These are phyloP conservation scores for Jatropha curcas DNA, from an alignment of 345 rosid genomes.

Conservation along the genomic window DNA sequence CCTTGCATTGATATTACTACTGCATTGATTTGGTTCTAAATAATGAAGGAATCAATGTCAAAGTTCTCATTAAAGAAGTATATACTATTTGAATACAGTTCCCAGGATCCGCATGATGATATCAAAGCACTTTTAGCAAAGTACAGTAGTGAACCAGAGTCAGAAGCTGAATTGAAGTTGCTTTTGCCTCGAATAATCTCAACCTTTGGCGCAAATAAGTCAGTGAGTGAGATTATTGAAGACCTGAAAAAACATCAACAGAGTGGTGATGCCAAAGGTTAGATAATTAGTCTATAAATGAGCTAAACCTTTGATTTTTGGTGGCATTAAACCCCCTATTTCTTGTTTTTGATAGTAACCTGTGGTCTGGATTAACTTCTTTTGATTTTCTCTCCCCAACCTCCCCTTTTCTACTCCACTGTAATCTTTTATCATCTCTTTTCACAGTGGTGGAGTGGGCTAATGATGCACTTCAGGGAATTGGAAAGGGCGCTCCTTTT, in stretches of 20 bases:
- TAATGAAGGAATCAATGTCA: no score
- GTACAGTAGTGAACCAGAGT: constrained; percentile 54
- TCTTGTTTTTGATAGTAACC: constrained; percentile 4
- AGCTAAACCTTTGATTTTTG: not conserved
- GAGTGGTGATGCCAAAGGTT: constrained; percentile 66
- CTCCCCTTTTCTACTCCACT: no score
- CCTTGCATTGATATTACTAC: not conserved
- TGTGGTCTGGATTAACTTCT: constrained; percentile 5
- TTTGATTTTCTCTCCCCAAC: not conserved
- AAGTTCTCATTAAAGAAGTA: not conserved
- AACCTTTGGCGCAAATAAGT: constrained; percentile 57
- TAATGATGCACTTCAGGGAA: constrained; percentile 75
- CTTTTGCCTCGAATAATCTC: constrained; percentile 72
- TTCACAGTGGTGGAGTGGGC: constrained; percentile 78
- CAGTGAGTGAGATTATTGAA: constrained; percentile 63
- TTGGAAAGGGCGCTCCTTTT: constrained; percentile 86
- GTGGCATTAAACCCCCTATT: not conserved
- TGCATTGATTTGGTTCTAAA: constrained; percentile 12
- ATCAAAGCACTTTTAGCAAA: constrained; percentile 53
- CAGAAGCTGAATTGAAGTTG: constrained; percentile 57
- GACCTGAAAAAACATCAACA: constrained; percentile 65
- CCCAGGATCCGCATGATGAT: constrained; percentile 65
- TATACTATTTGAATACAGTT: constrained; percentile 42
- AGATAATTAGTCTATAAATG: constrained; percentile 10
- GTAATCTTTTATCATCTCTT: not conserved